phyloP scores from a whole-genome alignment of 352 stramenopile species.

The Globisporangium camurandrum region DNA sequence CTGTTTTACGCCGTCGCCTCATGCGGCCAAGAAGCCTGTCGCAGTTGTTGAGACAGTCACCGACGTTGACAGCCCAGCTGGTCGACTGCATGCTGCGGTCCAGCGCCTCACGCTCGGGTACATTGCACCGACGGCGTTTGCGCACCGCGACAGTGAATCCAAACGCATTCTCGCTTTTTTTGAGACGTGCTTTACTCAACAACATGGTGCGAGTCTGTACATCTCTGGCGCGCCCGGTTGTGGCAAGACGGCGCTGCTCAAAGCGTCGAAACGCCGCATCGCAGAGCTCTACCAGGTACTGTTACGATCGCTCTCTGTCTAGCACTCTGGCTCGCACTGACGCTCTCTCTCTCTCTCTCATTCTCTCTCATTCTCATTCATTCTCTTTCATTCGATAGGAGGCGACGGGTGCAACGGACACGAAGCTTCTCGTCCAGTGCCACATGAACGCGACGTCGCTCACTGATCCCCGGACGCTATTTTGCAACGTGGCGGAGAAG shows the following conservation, averaged over 20 bases:
- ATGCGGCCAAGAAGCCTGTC: conserved; percentile 21
- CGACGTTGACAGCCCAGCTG: no score
- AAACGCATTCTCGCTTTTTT: conserved; percentile 50
- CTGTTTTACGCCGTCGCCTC: conserved; percentile 64
- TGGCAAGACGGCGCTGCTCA: conserved; percentile 71
- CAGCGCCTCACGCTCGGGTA: conserved; percentile 42
- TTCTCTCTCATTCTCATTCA: background rate
- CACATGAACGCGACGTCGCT: conserved; percentile 77
- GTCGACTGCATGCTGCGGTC: conserved; percentile 32
- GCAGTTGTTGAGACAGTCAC: no score
- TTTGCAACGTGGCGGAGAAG: conserved; percentile 49
- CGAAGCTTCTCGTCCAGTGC: conserved; percentile 32
- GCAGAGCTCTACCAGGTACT: conserved; percentile 41
- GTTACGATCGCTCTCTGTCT: background rate
- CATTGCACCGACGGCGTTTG: conserved; percentile 32
- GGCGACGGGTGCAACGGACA: conserved; percentile 13
- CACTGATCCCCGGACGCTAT: conserved; percentile 36
- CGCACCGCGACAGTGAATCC: conserved; percentile 56
- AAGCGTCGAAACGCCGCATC: conserved; percentile 41
- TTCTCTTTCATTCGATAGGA: no score
- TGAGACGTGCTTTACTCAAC: conserved; percentile 36
- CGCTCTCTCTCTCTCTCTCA: background rate
- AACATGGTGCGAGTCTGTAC: conserved; percentile 59
- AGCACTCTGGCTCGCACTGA: background rate
- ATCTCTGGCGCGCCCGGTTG: conserved; percentile 71